Evolutionary conservation across 2,329 filamentous ascomycete species (phyloP).

Genomic region (Alternaria dauci): DNA sequence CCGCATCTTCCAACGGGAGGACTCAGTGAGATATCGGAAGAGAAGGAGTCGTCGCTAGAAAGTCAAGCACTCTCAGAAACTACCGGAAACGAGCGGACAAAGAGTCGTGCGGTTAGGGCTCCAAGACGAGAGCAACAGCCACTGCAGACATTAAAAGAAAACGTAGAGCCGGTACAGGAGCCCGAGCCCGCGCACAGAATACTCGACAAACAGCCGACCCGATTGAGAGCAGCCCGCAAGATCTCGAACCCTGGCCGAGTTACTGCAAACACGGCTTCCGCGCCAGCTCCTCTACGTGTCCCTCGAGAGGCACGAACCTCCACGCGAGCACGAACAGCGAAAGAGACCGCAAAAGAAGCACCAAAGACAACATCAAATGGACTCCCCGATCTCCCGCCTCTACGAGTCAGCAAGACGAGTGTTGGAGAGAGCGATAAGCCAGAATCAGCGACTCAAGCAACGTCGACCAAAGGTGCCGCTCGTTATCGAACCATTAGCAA

Average conservation of each 20-base stretch:
- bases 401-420: conserved; percentile 32
- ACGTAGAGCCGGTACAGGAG: conserved; percentile 43
- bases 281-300: conserved; percentile 39
- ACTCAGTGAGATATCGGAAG: conserved; percentile 52
- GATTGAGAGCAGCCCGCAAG: conserved; percentile 47
- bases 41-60: conserved; percentile 52
- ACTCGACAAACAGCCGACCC: conserved; percentile 48
- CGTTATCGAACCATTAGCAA: conserved; percentile 36
- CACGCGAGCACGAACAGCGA: conserved; percentile 37
- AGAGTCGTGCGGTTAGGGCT: conserved; percentile 35
- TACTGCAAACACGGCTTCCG: conserved; percentile 41
- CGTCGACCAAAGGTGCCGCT: conserved; percentile 29
- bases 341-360: conserved; percentile 31
- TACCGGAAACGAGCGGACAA: conserved; percentile 54
- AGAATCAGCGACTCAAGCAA: conserved; percentile 29
- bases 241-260: conserved; percentile 46
- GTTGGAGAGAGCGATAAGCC: conserved; percentile 30
- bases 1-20: conserved; percentile 42
- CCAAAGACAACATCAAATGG: conserved; percentile 35
- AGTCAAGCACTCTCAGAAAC: conserved; percentile 55
- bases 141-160: conserved; percentile 48
- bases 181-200: conserved; percentile 38
- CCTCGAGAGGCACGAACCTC: conserved; percentile 40
- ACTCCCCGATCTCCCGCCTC: conserved; percentile 35
- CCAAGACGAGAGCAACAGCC: conserved; percentile 37